These are phyloP conservation scores for Colletotrichum camelliae DNA, from an alignment of 2,329 filamentous ascomycete species.

Conservation along the genomic window DNA sequence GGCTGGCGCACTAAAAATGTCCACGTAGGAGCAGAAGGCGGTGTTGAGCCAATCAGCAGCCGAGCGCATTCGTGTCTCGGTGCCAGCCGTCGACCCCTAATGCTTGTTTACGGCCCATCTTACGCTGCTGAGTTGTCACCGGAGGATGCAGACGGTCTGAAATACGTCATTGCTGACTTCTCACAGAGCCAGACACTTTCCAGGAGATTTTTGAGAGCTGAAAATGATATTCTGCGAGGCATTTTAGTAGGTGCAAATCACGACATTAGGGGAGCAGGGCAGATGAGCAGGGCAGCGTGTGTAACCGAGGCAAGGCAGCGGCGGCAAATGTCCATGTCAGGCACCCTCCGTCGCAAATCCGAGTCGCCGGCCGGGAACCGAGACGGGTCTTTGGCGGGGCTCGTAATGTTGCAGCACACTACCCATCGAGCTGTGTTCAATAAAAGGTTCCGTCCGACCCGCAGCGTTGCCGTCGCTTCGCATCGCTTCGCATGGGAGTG, in stretches of 20 bases:
- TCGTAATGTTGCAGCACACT: neutral
- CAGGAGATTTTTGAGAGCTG: neutral
- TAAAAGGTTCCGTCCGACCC: neutral
- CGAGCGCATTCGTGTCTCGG: neutral
- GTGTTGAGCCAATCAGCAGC: neutral
- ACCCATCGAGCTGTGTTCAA: neutral
- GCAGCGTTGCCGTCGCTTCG: neutral
- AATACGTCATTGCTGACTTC: neutral
- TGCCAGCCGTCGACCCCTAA: slow-evolving; percentile 6
- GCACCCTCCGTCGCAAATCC: neutral
- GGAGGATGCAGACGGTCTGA: neutral
- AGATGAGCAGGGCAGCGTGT: neutral
- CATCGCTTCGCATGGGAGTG: neutral
- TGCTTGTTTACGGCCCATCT: slow-evolving; percentile 4
- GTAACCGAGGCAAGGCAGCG: neutral
- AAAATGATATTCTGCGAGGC: neutral
- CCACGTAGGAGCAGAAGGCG: neutral
- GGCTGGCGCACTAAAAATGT: neutral
- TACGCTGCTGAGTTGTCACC: neutral
- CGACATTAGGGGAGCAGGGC: neutral
- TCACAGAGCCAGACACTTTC: neutral
- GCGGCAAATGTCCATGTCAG: neutral
- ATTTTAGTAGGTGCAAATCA: neutral
- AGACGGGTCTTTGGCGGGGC: neutral
- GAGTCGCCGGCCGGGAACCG: neutral